Evolutionary conservation across 2,329 filamentous ascomycete species (phyloP).

Genomic region (Phyllosticta citriasiana): DNA sequence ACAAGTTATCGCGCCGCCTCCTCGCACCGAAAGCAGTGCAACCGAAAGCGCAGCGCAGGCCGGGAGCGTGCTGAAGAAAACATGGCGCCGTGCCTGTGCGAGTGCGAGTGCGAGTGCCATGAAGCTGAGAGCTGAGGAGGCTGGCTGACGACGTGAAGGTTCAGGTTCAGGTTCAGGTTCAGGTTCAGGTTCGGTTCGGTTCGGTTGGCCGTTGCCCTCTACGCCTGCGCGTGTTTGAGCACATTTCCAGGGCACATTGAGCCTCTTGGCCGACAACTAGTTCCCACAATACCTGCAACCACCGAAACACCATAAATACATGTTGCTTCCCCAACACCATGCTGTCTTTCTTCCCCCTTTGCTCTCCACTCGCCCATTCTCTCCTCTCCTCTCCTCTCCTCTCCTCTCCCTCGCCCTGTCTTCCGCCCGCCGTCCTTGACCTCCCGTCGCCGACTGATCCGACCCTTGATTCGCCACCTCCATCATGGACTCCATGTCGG

Average conservation of each 20-base stretch:
- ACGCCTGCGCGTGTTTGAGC: neutral
- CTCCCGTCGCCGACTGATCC: neutral
- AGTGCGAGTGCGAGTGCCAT: no score
- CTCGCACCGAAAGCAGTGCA: neutral
- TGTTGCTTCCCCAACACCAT: neutral
- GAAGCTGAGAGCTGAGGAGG: neutral
- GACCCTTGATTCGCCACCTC: neutral
- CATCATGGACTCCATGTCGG: constrained; percentile 6
- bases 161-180: neutral
- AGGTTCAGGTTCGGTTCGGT: no score
- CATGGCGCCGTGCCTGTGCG: neutral
- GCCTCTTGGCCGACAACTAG: neutral
- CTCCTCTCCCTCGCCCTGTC: no score
- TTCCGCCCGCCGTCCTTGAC: neutral
- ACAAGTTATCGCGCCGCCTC: neutral
- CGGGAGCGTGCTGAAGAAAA: neutral
- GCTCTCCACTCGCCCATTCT: neutral
- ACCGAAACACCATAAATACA: neutral
- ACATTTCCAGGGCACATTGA: neutral
- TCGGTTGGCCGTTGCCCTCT: neutral
- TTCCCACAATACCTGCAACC: neutral
- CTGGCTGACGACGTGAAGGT: no score
- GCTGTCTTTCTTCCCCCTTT: neutral
- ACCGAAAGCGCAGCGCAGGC: neutral
- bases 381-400: neutral